A percentile compares a stretch with the other conserved stretches of the same genome.
Evolutionary conservation across 192 early-diverging fungal genomes (phyloP).

Genomic region (Coemansia sp.): DNA sequence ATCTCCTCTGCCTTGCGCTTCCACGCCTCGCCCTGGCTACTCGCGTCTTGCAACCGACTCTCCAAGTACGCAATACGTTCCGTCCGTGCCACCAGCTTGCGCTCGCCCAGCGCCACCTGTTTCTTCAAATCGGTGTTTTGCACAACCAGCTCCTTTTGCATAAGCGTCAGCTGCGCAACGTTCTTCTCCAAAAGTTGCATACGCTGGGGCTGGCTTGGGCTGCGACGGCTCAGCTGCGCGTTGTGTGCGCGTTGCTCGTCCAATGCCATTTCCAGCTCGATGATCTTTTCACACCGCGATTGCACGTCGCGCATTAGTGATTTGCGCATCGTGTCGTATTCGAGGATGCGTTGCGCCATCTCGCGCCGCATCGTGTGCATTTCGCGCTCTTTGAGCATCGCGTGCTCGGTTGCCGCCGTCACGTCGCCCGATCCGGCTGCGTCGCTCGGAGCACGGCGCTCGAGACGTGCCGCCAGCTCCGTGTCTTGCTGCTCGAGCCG

Average conservation of each 20-base stretch:
- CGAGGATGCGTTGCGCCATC: slow-evolving; percentile 71
- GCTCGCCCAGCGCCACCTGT: slow-evolving; percentile 83
- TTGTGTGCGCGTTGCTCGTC: slow-evolving; percentile 97
- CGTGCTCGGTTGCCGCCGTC: slow-evolving; percentile 47
- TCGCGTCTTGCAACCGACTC: slow-evolving; percentile 64
- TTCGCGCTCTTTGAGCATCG: slow-evolving; percentile 57
- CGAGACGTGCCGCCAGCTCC: neutral
- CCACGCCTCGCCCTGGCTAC: slow-evolving; percentile 80
- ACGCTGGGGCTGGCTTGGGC: slow-evolving; percentile 88
- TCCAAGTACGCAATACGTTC: slow-evolving; percentile 95
- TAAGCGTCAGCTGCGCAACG: slow-evolving; percentile 91
- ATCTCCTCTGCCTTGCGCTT: slow-evolving; percentile 68
- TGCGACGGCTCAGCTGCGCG: slow-evolving; percentile 79
- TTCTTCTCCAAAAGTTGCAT: slow-evolving; percentile 98
- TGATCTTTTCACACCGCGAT: slow-evolving; percentile 96
- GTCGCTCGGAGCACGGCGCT: neutral
- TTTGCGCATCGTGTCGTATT: slow-evolving; percentile 99
- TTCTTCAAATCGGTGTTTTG: slow-evolving; percentile 97
- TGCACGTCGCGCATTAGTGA: slow-evolving; percentile 97
- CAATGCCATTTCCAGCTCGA: slow-evolving; percentile 95
- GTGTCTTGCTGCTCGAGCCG: slow-evolving; percentile 18
- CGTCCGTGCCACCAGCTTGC: slow-evolving; percentile 88
- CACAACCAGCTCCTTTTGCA: slow-evolving; percentile 95
- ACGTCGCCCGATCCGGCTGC: slow-evolving; percentile 24
- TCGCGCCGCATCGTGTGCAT: slow-evolving; percentile 55